Evolutionary conservation across 176 grass and related monocot genomes (phyloP), one percentile per base, ranked within the genome.

Genomic region (Phoenix dactylifera): DNA sequence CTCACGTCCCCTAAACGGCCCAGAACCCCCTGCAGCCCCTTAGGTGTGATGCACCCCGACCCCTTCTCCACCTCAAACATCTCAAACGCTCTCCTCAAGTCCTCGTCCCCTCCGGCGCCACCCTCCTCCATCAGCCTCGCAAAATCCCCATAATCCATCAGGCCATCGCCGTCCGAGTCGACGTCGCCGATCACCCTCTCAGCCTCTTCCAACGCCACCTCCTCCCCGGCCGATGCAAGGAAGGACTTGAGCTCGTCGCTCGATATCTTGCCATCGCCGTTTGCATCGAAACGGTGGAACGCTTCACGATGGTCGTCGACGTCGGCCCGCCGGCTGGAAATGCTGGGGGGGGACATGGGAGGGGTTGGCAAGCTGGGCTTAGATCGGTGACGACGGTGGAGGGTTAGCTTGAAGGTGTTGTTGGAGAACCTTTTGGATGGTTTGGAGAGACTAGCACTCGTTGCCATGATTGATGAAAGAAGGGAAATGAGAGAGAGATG

Each of bases 21-120:
- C 16, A 67, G 51, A 15, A 67, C 51, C 1, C n/a, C 22, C n/a
- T 54, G 64, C 50, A 67, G 24, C 3, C 64, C 64, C 16, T 28
- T 30, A 3, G 51, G 15, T 4, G 64, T 67, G 64, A 67, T 67
- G 50, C 64, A 30, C 16, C 64, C 64, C 3, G 64, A 52, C 17
- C 64, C 64, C 23, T 67, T 67, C 50, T 67, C 64, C 51, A 16
- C 17, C 51, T 67, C 64, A 24, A 67, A 67, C 64, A 67, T 67
- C 64, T 54, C 51, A 20, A 67, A 67, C 16, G 23, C 64, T 16
- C 10, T 50, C 51, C 50, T 26, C 26, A 67, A 17, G 3, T 67
- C 64, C 64, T 67, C 64, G 16, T 50, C 62, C 4, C 22, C 49
- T 18, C 63, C 63, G 0, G 24, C 17, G 16, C 49, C 50, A 6